Conservation (phyloP, 108 stramenopile genomes). For the Pseudonitzschia multiseries region DNA sequence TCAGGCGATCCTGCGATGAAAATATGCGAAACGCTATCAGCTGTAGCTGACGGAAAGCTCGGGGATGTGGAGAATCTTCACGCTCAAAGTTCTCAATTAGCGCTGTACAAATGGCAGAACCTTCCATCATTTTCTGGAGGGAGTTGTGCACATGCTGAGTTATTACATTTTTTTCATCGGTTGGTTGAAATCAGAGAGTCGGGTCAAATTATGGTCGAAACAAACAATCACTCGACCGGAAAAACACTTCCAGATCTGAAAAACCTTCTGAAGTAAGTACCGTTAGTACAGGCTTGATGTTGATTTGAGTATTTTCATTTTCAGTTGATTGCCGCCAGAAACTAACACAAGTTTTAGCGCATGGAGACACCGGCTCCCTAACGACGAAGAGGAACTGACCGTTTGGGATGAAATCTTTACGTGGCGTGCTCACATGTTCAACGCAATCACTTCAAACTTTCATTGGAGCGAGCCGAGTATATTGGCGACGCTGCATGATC, state of each 20-base stretch:
- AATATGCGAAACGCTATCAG: conserved; percentile 74
- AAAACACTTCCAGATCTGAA: conserved; percentile 88
- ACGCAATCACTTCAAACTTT: conserved; percentile 76
- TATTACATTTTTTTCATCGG: conserved; percentile 87
- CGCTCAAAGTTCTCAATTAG: conserved; percentile 81
- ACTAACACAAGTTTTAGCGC: conserved; percentile 36
- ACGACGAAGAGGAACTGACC: conserved; percentile 78
- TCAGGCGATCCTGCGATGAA: conserved; percentile 65
- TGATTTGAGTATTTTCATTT: conserved; percentile 8
- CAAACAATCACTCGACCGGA: conserved; percentile 65
- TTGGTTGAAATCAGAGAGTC: conserved; percentile 93
- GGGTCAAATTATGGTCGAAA: conserved; percentile 93
- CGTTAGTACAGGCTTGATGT: neutral
- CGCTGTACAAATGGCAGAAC: conserved; percentile 73
- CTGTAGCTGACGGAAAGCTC: conserved; percentile 84
- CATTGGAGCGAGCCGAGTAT: conserved; percentile 76
- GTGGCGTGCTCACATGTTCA: conserved; percentile 89
- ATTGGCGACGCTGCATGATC: conserved; percentile 89
- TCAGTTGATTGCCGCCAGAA: neutral
- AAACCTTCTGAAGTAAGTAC: conserved; percentile 68
- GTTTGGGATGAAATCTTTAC: conserved; percentile 91
- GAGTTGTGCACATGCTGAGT: conserved; percentile 63
- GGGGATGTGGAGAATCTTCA: conserved; percentile 86
- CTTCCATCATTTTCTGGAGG: conserved; percentile 66
- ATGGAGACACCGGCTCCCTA: conserved; percentile 93